Percentiles rank a stretch among this genome's conserved stretches.
Evolutionary conservation across 2,329 filamentous ascomycete species (phyloP).

Genomic region (Tolypocladium ophioglossoides): DNA sequence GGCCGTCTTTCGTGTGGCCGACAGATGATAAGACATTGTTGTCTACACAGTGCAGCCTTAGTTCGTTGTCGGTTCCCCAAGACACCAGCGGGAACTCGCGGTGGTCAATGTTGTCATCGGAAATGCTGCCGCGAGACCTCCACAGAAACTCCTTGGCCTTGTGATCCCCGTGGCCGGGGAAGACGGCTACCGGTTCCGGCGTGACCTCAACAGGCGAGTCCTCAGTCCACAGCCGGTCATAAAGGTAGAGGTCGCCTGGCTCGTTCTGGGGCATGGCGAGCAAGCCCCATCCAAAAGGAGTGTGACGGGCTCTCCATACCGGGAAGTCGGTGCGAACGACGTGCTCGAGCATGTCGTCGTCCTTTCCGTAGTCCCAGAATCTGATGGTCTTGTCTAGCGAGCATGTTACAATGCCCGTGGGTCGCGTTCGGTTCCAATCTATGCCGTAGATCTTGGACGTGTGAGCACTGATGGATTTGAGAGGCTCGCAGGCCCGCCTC

Average conservation of each 20-base stretch:
- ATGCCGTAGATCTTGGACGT: conserved; percentile 90
- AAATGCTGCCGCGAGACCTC: conserved; percentile 62
- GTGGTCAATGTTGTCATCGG: conserved; percentile 61
- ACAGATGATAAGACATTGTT: conserved; percentile 54
- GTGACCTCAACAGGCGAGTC: conserved; percentile 32
- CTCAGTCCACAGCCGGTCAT: conserved; percentile 49
- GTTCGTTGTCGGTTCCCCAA: conserved; percentile 79
- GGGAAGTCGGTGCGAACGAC: conserved; percentile 76
- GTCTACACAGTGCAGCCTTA: conserved; percentile 68
- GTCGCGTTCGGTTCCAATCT: conserved; percentile 78
- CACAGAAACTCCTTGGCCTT: conserved; percentile 89
- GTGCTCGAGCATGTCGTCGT: conserved; percentile 57
- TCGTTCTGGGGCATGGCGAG: conserved; percentile 88
- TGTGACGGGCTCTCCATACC: conserved; percentile 84
- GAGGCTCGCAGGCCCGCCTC: conserved; percentile 63
- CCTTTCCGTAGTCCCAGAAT: conserved; percentile 70
- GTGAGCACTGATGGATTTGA: conserved; percentile 80
- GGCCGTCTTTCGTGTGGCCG: conserved; percentile 61
- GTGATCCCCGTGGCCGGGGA: conserved; percentile 49
- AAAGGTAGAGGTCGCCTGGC: conserved; percentile 75
- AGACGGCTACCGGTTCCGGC: conserved; percentile 43
- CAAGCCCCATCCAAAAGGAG: conserved; percentile 77
- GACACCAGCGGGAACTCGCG: conserved; percentile 89
- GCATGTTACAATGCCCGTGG: conserved; percentile 70
- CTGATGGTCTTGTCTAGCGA: conserved; percentile 89